Evolutionary conservation across 768 basidiomycete genomes (phyloP), one percentile per base, ranked within the genome.

Genomic region (Mycena maculata): DNA sequence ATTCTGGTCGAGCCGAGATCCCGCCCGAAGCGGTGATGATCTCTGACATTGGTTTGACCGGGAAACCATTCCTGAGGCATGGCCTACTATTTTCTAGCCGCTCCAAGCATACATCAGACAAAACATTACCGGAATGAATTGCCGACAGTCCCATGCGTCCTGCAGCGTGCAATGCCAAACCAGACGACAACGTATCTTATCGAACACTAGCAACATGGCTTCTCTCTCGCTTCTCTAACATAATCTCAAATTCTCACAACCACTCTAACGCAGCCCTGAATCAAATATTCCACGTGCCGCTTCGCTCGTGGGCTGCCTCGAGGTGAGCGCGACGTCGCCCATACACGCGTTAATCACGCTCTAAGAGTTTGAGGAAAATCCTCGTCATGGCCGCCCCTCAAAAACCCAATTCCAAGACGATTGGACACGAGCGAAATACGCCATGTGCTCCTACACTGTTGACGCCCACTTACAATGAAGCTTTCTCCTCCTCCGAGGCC

Each of bases 401-500:
- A 20, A 44, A 58, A 6, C 23, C 7, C 8, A 56, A 39, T 41
- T 15, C 25, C 27, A 68, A 68, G 49, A 13, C 8, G 16, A 45
- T 2, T 12, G 41, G 30, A 15, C 47, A 52, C 18, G 55, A 36
- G 33, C 28, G 23, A 16, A 22, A 9, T 28, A 23, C 30, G 23
- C 47, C 16, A 28, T 25, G 39, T 20, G 49, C 33, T 16, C 27
- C 38, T 48, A 41, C 47, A 11, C 16, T 13, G 8, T 6, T 36
- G 8, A 36, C 8, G 33, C 13, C 33, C 8, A 36, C 12, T 12
- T 71, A 55, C 58, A 71, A 76, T 41, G 59, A 65, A 12, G 53
- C 42, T 7, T 74, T 76, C 47, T 45, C 64, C 25, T 63, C 60
- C 27, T 27, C 63, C 3, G 72, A 70, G 25, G 70, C 66, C 1